Evolutionary conservation across 2,329 filamentous ascomycete genomes (phyloP).

Genomic region (Aspergillus oerlinghausenensis): DNA sequence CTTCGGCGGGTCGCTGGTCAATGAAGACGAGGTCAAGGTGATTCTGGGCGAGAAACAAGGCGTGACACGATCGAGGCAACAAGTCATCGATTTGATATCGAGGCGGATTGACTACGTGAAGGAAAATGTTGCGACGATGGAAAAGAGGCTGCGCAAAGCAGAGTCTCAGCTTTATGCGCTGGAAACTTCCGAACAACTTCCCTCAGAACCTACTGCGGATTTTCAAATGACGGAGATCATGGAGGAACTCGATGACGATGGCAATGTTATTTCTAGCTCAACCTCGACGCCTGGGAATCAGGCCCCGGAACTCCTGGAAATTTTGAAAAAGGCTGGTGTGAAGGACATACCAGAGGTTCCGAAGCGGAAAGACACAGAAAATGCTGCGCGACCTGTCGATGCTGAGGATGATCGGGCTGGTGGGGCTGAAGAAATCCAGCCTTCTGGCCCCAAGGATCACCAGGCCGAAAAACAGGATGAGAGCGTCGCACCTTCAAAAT

Average conservation of each 20-base stretch:
- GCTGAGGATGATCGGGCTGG: neutral
- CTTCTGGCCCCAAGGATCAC: neutral
- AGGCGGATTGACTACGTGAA: slow-evolving; percentile 85
- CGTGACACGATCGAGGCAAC: slow-evolving; percentile 50
- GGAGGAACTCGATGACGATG: slow-evolving; percentile 87
- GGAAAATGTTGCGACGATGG: slow-evolving; percentile 70
- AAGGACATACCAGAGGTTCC: slow-evolving; percentile 41
- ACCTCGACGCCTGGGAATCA: slow-evolving; percentile 64
- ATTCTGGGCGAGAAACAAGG: slow-evolving; percentile 46
- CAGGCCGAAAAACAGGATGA: neutral
- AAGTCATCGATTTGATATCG: slow-evolving; percentile 64
- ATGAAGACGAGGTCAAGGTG: slow-evolving; percentile 51
- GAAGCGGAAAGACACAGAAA: slow-evolving; percentile 10
- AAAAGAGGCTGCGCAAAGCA: slow-evolving; percentile 65
- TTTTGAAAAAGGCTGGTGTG: slow-evolving; percentile 72
- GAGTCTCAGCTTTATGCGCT: slow-evolving; percentile 64
- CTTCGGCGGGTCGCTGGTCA: slow-evolving; percentile 42
- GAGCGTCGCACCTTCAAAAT: slow-evolving; percentile 9
- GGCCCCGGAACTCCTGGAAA: slow-evolving; percentile 64
- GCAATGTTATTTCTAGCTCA: slow-evolving; percentile 69
- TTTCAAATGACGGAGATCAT: slow-evolving; percentile 84
- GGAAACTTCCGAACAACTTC: slow-evolving; percentile 56
- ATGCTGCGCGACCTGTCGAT: neutral
- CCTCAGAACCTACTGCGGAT: slow-evolving; percentile 58
- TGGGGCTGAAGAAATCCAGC: slow-evolving; percentile 1